Conservation (phyloP, 2,329 filamentous ascomycete species). For the Nannizzia gypsea region DNA sequence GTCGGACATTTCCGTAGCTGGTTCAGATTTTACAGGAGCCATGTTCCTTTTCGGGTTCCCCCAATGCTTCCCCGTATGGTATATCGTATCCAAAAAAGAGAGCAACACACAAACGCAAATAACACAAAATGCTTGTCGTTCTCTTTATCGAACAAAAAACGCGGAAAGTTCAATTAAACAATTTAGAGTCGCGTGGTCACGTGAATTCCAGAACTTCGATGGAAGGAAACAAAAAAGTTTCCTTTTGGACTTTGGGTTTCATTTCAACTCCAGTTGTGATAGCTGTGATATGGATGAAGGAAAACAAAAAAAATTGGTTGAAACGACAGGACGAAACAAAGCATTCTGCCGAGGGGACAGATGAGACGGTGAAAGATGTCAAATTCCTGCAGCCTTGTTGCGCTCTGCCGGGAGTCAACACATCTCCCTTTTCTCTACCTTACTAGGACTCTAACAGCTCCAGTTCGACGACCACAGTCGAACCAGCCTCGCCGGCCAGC, state of each 20-base stretch:
- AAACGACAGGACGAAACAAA: not conserved
- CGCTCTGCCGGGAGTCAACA: not conserved
- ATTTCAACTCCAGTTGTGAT: not conserved
- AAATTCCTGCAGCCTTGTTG: not conserved
- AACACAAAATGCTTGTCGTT: not conserved
- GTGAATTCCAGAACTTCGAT: not conserved
- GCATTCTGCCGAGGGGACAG: not conserved
- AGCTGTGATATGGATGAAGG: no score
- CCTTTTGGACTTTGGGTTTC: not conserved
- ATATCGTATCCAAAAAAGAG: not conserved
- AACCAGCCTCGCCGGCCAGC: constrained; percentile 4
- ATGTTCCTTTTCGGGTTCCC: not conserved
- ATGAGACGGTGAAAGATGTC: not conserved
- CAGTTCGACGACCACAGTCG: constrained; percentile 10
- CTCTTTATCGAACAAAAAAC: not conserved
- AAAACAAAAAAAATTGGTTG: not conserved
- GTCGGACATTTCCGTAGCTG: constrained; percentile 51
- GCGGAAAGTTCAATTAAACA: not conserved
- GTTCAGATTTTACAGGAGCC: constrained; percentile 5
- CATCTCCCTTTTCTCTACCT: constrained; percentile 56
- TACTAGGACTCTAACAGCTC: constrained; percentile 46
- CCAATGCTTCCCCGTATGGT: not conserved
- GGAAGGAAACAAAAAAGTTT: not conserved
- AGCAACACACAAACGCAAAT: not conserved
- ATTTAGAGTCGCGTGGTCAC: not conserved